A percentile compares a stretch with the other conserved stretches of the same genome.
Evolutionary conservation across 2,329 filamentous ascomycete species (phyloP).

Genomic region (Arachnopeziza araneosa): DNA sequence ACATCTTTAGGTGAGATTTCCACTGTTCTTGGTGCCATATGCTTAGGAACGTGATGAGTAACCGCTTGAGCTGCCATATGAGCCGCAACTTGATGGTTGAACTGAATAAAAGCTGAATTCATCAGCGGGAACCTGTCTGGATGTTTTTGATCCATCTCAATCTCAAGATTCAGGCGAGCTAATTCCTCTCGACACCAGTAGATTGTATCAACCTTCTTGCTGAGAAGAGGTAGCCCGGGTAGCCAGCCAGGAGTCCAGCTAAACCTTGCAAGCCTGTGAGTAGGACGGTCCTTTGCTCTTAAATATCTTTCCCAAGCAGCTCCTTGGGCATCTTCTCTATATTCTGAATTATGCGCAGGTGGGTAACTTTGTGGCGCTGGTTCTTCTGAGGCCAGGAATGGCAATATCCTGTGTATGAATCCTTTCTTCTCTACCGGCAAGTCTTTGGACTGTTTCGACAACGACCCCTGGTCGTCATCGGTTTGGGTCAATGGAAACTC

Average conservation of each 20-base stretch:
- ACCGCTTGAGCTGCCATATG: constrained; percentile 97
- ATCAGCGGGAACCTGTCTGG: constrained; percentile 84
- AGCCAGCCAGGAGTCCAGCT: constrained; percentile 60
- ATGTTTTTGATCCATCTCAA: constrained; percentile 81
- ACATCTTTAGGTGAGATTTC: constrained; percentile 92
- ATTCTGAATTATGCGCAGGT: constrained; percentile 55
- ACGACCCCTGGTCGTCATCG: constrained; percentile 8
- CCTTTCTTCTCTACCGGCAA: constrained; percentile 35
- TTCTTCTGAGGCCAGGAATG: constrained; percentile 35
- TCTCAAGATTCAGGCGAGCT: constrained; percentile 83
- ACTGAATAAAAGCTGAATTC: constrained; percentile 97
- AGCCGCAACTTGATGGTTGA: constrained; percentile 94
- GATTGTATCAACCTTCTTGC: constrained; percentile 91
- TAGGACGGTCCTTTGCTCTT: constrained; percentile 75
- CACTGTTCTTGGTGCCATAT: constrained; percentile 89
- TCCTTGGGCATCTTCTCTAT: constrained; percentile 54
- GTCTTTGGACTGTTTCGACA: not conserved
- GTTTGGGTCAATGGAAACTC: constrained; percentile 37
- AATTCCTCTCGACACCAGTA: constrained; percentile 84
- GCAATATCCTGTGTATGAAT: constrained; percentile 44
- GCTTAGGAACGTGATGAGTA: constrained; percentile 83
- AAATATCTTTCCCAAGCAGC: constrained; percentile 82
- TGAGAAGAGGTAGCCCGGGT: constrained; percentile 70
- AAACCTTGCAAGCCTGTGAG: constrained; percentile 67
- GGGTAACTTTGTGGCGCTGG: constrained; percentile 46